phyloP scores from a whole-genome alignment of 306 rosid species.

The Hippophae rhamnoides region DNA sequence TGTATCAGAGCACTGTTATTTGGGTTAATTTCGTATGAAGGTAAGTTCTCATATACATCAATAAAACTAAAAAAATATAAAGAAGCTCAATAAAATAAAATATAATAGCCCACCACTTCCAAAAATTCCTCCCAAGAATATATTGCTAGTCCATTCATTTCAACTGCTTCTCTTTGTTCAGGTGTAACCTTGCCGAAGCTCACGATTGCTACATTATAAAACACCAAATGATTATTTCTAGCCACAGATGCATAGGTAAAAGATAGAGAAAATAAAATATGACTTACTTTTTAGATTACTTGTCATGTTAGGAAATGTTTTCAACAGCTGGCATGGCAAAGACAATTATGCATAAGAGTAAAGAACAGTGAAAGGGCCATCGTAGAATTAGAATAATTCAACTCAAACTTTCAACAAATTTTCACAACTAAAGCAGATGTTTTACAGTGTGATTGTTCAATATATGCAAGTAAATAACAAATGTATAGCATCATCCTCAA shows the following conservation, averaged over 20 bases:
- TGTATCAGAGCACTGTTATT: no score
- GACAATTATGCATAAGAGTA: conserved; percentile 13
- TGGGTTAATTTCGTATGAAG: no score
- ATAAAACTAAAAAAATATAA: neutral
- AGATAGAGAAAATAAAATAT: conserved; percentile 14
- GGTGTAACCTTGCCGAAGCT: conserved; percentile 78
- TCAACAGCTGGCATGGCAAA: conserved; percentile 58
- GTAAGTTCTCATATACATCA: neutral
- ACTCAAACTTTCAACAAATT: conserved; percentile 2
- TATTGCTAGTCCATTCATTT: conserved; percentile 43
- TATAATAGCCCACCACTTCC: conserved; percentile 48
- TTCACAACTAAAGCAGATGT: neutral
- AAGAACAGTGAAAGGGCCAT: conserved; percentile 12
- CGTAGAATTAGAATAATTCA: neutral
- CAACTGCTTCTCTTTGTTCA: conserved; percentile 61
- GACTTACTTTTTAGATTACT: conserved; percentile 60
- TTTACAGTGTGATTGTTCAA: neutral
- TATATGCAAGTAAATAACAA: no score
- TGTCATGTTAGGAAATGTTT: conserved; percentile 56
- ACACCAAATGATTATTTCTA: conserved; percentile 12
- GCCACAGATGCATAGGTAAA: conserved; percentile 6
- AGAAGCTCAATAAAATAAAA: conserved; percentile 5
- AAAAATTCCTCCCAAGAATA: conserved; percentile 82
- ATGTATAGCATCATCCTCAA: no score
- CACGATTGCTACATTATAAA: conserved; percentile 53